These are phyloP conservation scores for Dactylella cylindrospora DNA, from an alignment of 2,329 filamentous ascomycete genomes.

Conservation along the genomic window DNA sequence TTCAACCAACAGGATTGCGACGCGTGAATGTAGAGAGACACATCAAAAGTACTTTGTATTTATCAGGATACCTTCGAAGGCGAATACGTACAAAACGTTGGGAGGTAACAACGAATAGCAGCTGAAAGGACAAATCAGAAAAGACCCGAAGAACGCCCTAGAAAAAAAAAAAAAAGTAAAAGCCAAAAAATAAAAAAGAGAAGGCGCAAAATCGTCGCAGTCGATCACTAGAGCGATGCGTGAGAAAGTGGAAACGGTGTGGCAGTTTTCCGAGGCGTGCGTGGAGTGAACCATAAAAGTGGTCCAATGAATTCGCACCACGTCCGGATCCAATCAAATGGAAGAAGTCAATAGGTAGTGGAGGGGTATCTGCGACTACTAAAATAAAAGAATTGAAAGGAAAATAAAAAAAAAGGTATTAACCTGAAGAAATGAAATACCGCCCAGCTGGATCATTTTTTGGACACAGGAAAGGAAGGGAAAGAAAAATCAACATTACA, in stretches of 20 bases:
- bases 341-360: neutral
- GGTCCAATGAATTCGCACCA: slow-evolving; percentile 35
- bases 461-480: slow-evolving; percentile 8
- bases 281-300: no score
- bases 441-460: slow-evolving; percentile 11
- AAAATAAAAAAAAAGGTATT: slow-evolving; percentile 2
- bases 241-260: neutral
- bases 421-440: slow-evolving; percentile 13
- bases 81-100: no score
- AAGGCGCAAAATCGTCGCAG: slow-evolving; percentile 1
- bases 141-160: slow-evolving; percentile 16
- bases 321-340: slow-evolving; percentile 35
- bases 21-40: no score
- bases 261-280: slow-evolving; percentile 10
- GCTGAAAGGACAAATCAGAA: neutral
- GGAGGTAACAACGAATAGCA: no score
- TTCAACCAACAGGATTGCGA: no score
- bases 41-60: no score
- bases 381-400: slow-evolving; percentile 12
- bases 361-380: slow-evolving; percentile 12
- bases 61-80: no score
- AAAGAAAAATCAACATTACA: slow-evolving; percentile 26
- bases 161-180: slow-evolving; percentile 1
- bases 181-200: slow-evolving; percentile 11
- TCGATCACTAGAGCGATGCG: slow-evolving; percentile 5